phyloP scores from a whole-genome alignment of 2,329 filamentous ascomycete species.

The Neonectria punicea region DNA sequence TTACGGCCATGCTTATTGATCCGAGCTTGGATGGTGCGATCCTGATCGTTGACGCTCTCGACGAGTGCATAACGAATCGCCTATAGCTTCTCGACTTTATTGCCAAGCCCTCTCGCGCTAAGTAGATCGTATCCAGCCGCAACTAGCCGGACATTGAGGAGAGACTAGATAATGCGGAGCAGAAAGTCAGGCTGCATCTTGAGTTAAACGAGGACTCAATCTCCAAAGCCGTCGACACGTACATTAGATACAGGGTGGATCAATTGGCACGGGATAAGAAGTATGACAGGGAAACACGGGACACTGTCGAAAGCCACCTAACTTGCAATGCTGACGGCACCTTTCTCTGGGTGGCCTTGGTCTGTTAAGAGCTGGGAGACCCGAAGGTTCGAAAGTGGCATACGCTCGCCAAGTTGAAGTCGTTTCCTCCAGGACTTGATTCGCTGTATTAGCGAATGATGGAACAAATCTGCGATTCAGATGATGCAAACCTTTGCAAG shows the following conservation, averaged over 20 bases:
- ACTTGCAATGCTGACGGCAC: slow-evolving; percentile 49
- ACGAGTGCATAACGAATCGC: not conserved
- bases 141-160: not conserved
- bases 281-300: slow-evolving; percentile 9
- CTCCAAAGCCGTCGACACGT: not conserved
- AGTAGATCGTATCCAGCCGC: not conserved
- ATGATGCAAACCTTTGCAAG: too few species aligned
- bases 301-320: slow-evolving; percentile 32
- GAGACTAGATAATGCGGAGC: not conserved
- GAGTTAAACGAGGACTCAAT: not conserved
- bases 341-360: slow-evolving; percentile 41
- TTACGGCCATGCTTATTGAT: too few species aligned
- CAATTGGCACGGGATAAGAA: not conserved
- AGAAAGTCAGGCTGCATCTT: not conserved
- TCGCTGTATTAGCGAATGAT: slow-evolving; percentile 54
- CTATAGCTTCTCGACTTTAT: too few species aligned
- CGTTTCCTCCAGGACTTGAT: slow-evolving; percentile 49
- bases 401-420: slow-evolving; percentile 28
- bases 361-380: slow-evolving; percentile 30
- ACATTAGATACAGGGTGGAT: not conserved
- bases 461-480: not conserved
- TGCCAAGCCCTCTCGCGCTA: not conserved
- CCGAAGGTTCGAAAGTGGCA: slow-evolving; percentile 15
- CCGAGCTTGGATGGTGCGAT: too few species aligned
- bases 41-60: not conserved